These are phyloP conservation scores for Clavispora fructus DNA, from an alignment of 805 yeast genomes.

Conservation along the genomic window DNA sequence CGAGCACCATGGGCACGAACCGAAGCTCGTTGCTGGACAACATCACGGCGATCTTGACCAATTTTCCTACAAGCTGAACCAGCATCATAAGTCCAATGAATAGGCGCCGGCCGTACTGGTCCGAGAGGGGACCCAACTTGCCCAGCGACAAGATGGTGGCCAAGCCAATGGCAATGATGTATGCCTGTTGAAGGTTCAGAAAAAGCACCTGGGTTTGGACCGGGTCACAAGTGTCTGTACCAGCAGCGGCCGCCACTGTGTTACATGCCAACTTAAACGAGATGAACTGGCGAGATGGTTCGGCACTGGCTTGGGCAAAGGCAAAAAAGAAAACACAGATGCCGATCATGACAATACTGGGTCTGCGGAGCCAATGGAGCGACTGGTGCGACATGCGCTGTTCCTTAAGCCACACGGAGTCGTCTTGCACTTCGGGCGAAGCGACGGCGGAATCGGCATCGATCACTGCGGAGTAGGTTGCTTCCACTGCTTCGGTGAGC, in stretches of 20 bases:
- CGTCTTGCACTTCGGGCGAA: constrained; percentile 27
- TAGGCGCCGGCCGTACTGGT: constrained; percentile 32
- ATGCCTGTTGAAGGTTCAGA: constrained; percentile 46
- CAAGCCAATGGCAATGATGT: constrained; percentile 37
- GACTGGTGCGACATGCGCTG: constrained; percentile 39
- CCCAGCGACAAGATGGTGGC: constrained; percentile 52
- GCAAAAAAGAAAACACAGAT: constrained; percentile 37
- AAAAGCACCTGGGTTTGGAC: constrained; percentile 31
- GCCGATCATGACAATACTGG: constrained; percentile 50
- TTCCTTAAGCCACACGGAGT: constrained; percentile 46
- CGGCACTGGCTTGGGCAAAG: constrained; percentile 34
- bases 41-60: constrained; percentile 22
- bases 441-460: constrained; percentile 25
- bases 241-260: constrained; percentile 10
- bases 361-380: constrained; percentile 52
- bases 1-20: constrained; percentile 34
- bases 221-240: constrained; percentile 23
- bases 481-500: constrained; percentile 28
- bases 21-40: constrained; percentile 22
- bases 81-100: constrained; percentile 18
- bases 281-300: constrained; percentile 37
- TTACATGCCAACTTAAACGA: constrained; percentile 27
- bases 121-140: constrained; percentile 38
- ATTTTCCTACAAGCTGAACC: constrained; percentile 18
- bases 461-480: constrained; percentile 38